These are phyloP conservation scores for Aurantiochytrium sp. DNA, from an alignment of 108 stramenopile species.

Conservation along the genomic window DNA sequence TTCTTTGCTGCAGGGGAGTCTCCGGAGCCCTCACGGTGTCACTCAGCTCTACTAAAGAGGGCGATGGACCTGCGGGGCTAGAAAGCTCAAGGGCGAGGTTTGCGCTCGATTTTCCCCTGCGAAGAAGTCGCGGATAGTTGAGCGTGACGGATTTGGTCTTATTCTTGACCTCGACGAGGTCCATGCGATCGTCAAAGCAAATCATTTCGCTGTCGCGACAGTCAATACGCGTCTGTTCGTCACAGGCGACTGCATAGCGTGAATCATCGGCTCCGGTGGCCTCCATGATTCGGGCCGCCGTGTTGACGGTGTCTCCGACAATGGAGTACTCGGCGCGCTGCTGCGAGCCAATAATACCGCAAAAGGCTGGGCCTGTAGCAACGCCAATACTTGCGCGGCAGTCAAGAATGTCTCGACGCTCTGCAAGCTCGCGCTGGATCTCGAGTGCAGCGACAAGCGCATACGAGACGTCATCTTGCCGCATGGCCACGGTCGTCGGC, in stretches of 20 bases:
- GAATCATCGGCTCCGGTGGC: not conserved
- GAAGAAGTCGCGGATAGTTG: not conserved
- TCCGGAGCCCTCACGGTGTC: too few relatives aligned
- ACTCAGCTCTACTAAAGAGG: too few relatives aligned
- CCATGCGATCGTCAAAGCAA: not conserved
- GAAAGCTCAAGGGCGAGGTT: not conserved
- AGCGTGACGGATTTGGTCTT: not conserved
- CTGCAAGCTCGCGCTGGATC: not conserved
- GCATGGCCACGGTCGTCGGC: not conserved
- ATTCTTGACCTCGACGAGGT: not conserved
- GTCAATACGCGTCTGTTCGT: not conserved
- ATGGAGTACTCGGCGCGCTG: not conserved
- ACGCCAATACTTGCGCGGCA: not conserved
- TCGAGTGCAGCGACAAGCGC: not conserved
- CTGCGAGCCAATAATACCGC: not conserved
- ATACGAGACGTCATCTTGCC: not conserved
- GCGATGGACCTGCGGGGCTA: not conserved
- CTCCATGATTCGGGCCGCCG: slow-evolving; percentile 9
- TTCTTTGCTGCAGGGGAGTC: too few relatives aligned
- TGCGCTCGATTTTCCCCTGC: not conserved
- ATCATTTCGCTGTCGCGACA: not conserved
- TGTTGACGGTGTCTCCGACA: slow-evolving; percentile 2
- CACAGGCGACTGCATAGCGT: not conserved
- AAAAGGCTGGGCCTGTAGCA: not conserved
- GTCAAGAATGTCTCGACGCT: not conserved